Conservation (phyloP, 2,329 filamentous ascomycete genomes). For the Trichoderma guizhouense region DNA sequence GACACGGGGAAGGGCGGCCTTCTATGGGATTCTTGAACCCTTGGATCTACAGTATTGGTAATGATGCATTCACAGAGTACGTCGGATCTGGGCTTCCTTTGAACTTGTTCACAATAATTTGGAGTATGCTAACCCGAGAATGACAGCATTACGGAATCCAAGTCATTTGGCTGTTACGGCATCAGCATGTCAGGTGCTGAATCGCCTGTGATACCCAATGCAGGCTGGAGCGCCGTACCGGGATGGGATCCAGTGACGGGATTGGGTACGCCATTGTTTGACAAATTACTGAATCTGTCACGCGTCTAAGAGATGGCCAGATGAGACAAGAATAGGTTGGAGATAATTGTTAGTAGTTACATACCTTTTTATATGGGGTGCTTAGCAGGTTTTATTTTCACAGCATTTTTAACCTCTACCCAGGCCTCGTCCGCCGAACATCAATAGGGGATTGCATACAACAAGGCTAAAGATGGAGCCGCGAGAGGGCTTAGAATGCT, state of each 20-base stretch:
- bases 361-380: no score
- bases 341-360: background rate
- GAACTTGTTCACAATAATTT: background rate
- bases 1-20: conserved; percentile 51
- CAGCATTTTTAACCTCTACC: background rate
- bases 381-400: no score
- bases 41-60: conserved; percentile 49
- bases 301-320: background rate
- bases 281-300: conserved; percentile 13
- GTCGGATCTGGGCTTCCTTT: conserved; percentile 11
- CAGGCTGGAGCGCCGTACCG: conserved; percentile 17
- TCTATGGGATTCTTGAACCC: conserved; percentile 60
- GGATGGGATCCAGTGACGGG: conserved; percentile 22
- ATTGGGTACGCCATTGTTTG: conserved; percentile 20
- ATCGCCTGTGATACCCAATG: conserved; percentile 26
- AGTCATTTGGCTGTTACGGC: conserved; percentile 32
- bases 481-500: background rate
- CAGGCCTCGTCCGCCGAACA: background rate
- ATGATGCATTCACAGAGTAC: conserved; percentile 36
- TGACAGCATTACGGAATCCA: conserved; percentile 35
- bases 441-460: fast-evolving
- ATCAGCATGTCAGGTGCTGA: conserved; percentile 25
- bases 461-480: background rate
- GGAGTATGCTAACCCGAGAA: conserved; percentile 6
- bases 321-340: background rate